Percentiles rank a stretch among this genome's conserved stretches.
phyloP scores from a whole-genome alignment of 2,329 filamentous ascomycete genomes.

The Aspergillus caelatus region DNA sequence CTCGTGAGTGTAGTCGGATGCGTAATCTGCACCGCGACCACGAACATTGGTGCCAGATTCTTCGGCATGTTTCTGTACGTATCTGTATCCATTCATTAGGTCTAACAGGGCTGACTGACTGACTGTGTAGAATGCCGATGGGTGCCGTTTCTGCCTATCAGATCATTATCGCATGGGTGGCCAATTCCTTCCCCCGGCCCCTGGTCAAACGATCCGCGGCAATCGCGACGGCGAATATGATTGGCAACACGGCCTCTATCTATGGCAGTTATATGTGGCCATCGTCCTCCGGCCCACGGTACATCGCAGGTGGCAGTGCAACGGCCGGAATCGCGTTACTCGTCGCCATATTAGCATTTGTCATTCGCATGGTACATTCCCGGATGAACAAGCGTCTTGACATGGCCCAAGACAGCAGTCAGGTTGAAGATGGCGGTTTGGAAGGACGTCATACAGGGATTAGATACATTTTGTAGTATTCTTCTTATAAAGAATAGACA shows the following conservation, averaged over 20 bases:
- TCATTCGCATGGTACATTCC: slow-evolving; percentile 36
- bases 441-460: slow-evolving; percentile 11
- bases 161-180: slow-evolving; percentile 49
- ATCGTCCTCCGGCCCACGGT: slow-evolving; percentile 38
- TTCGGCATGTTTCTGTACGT: slow-evolving; percentile 62
- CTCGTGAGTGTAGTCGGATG: slow-evolving; percentile 57
- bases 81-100: not conserved
- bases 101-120: not conserved
- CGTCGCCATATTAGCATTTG: slow-evolving; percentile 37
- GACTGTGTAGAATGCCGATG: slow-evolving; percentile 51
- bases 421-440: no score
- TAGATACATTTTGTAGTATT: slow-evolving; percentile 25
- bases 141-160: slow-evolving; percentile 52
- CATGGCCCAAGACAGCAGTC: slow-evolving; percentile 21
- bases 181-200: slow-evolving; percentile 46
- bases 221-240: slow-evolving; percentile 46
- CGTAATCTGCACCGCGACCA: slow-evolving; percentile 57
- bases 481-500: no score
- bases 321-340: slow-evolving; percentile 39
- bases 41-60: slow-evolving; percentile 56
- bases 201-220: slow-evolving; percentile 49
- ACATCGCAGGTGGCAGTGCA: slow-evolving; percentile 40
- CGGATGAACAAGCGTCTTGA: slow-evolving; percentile 40
- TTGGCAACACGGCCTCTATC: slow-evolving; percentile 45
- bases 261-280: slow-evolving; percentile 45